Evolutionary conservation across 805 yeast species (phyloP).

Genomic region (Tetrapisispora namnaoensis): DNA sequence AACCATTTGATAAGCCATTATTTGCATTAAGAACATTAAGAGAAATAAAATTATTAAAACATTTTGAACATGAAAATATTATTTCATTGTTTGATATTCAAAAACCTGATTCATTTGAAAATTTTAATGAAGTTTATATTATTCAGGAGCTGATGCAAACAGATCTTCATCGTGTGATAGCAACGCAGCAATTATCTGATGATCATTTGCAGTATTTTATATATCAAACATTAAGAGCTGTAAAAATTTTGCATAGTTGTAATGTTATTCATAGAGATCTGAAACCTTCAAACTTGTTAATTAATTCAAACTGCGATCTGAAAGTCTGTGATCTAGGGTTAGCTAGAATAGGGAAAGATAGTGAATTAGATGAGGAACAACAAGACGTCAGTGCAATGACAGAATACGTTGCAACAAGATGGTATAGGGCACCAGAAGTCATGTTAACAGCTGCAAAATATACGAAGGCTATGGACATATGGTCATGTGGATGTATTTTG

Average conservation of each 20-base stretch:
- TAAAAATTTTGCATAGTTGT: conserved; percentile 88
- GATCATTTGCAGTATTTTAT: conserved; percentile 91
- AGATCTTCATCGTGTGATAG: conserved; percentile 70
- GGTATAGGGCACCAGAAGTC: conserved; percentile 97
- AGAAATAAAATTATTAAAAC: conserved; percentile 78
- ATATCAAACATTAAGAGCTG: conserved; percentile 82
- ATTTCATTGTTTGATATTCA: conserved; percentile 84
- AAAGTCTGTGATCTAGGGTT: conserved; percentile 92
- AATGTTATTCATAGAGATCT: conserved; percentile 88
- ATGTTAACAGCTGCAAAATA: conserved; percentile 91
- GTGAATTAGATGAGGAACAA: conserved; percentile 22
- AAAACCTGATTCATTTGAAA: conserved; percentile 64
- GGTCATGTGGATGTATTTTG: conserved; percentile 94
- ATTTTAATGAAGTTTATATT: conserved; percentile 78
- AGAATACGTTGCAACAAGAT: conserved; percentile 93
- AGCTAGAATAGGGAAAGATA: conserved; percentile 38
- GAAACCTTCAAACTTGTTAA: conserved; percentile 77
- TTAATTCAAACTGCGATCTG: conserved; percentile 88
- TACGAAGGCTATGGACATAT: conserved; percentile 89
- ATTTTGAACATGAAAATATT: conserved; percentile 90
- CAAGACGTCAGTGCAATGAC: conserved; percentile 47
- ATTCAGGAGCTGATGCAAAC: conserved; percentile 87
- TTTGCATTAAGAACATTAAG: conserved; percentile 82
- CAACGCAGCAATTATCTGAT: conserved; percentile 75
- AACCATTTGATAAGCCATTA: conserved; percentile 83